A percentile compares a stretch with the other conserved stretches of the same genome.
Conservation (phyloP, 1,139 yeast genomes). For the Pichia cactophila region DNA sequence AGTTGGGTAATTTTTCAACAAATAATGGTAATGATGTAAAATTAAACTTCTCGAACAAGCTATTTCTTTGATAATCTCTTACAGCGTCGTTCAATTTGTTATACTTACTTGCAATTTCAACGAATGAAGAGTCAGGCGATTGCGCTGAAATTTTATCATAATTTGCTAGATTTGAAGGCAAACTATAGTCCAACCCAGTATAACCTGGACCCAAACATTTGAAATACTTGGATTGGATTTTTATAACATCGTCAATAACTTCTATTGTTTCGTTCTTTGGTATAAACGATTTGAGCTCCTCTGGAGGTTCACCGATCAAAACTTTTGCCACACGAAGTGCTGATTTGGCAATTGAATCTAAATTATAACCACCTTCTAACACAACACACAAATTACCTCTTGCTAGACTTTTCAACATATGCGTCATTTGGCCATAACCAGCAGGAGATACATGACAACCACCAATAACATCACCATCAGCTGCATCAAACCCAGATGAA, state of each 20-base stretch:
- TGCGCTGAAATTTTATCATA: slow-evolving; percentile 19
- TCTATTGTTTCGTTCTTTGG: slow-evolving; percentile 79
- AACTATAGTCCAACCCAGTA: slow-evolving; percentile 29
- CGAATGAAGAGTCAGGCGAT: slow-evolving; percentile 28
- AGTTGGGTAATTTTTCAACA: slow-evolving; percentile 37
- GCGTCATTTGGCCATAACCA: slow-evolving; percentile 96
- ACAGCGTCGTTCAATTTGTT: slow-evolving; percentile 62
- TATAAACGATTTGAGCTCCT: slow-evolving; percentile 48
- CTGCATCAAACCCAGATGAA: slow-evolving; percentile 97
- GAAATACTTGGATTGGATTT: slow-evolving; percentile 83
- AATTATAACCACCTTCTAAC: slow-evolving; percentile 93
- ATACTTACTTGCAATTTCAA: slow-evolving; percentile 30
- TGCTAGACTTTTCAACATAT: slow-evolving; percentile 78
- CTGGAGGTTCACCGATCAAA: slow-evolving; percentile 92
- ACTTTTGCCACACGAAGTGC: slow-evolving; percentile 92
- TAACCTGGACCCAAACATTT: slow-evolving; percentile 71
- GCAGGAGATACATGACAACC: slow-evolving; percentile 94
- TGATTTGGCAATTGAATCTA: slow-evolving; percentile 82
- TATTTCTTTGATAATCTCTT: slow-evolving; percentile 59
- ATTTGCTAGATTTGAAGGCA: slow-evolving; percentile 25
- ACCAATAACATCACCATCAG: slow-evolving; percentile 97
- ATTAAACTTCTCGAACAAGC: slow-evolving; percentile 45
- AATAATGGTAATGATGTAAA: slow-evolving; percentile 69
- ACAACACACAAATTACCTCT: slow-evolving; percentile 84
- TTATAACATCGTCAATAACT: slow-evolving; percentile 76